Percentiles rank a stretch among this genome's conserved stretches.
Evolutionary conservation across 2,329 filamentous ascomycete species (phyloP).

Genomic region (Fusarium napiforme): DNA sequence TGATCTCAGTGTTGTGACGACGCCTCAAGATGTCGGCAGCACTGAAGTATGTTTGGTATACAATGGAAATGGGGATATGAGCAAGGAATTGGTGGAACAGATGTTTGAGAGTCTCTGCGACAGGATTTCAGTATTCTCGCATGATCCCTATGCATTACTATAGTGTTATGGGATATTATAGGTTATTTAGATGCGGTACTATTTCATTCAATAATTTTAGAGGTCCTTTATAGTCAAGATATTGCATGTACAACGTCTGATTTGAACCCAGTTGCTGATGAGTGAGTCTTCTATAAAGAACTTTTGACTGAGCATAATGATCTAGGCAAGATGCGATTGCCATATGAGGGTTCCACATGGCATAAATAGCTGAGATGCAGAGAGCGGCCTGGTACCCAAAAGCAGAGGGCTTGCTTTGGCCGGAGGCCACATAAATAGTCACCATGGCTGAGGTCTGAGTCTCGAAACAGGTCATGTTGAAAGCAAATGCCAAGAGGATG

Average conservation of each 20-base stretch:
- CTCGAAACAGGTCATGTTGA: too few relatives aligned
- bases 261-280: rapidly evolving
- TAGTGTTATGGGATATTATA: background rate
- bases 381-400: too few relatives aligned
- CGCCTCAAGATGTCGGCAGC: constrained; percentile 14
- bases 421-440: too few relatives aligned
- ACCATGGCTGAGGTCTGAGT: too few relatives aligned
- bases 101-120: constrained; percentile 25
- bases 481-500: too few relatives aligned
- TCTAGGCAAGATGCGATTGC: too few relatives aligned
- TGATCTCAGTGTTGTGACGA: constrained; percentile 41
- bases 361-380: too few relatives aligned
- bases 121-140: constrained; percentile 15
- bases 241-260: background rate
- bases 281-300: too few relatives aligned
- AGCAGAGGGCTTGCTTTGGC: too few relatives aligned
- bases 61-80: constrained; percentile 4
- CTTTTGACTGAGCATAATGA: too few relatives aligned
- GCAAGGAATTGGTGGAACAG: background rate
- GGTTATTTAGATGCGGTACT: rapidly evolving
- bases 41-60: constrained; percentile 39
- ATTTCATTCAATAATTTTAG: background rate
- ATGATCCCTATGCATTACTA: background rate
- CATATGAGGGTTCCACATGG: too few relatives aligned
- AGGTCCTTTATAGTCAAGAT: rapidly evolving